Evolutionary conservation across 148 eudicot species (phyloP), one percentile per base, ranked within the genome.

Genomic region (Rhododendron williamsianum): DNA sequence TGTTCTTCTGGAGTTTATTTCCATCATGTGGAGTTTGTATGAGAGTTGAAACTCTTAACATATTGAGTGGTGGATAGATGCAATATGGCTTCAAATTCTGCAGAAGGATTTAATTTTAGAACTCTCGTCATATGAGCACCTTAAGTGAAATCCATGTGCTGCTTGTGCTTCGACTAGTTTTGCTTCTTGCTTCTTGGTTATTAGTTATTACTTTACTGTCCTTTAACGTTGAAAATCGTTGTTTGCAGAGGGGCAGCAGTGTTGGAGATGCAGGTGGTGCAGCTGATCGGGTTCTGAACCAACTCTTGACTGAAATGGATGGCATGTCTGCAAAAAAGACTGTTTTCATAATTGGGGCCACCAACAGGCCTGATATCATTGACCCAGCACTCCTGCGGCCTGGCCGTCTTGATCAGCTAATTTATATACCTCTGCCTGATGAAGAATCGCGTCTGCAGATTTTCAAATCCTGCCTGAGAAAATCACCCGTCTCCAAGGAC

Each of bases 301-400:
- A 91, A 41, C 91, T 91, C 19, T 86, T 91, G 73, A 90, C 93
- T 80, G 93, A 91, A 84, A 91, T 91, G 93, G 93, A 91, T 73
- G 93, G 93, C 78, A 90, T 91, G 93, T 83, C 86, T 65, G 93
- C 93, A 23, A 91, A 91, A 56, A 91, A 91, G 81, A 91, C 93
- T 71, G 90, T 89, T 78, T 91, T 91, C 81, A 89, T 91, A 8
- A 91, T 91, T 78, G 91, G 93, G 51, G 91, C 93, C 56, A 91
- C 93, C 18, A 89, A 91, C 84, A 88, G 93, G 58, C 93, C 93
- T 27, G 93, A 91, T 76, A 91, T 91, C 18, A 91, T 91, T 82
- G 93, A 91, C 69, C 90, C 93, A 6, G 93, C 93, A 52, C 89
- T 90, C 60, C 83, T 91, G 13, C 86, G 93, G 35, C 93, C 92